These are phyloP conservation scores for Grosmannia serpens DNA, from an alignment of 2,329 filamentous ascomycete genomes.

Conservation along the genomic window DNA sequence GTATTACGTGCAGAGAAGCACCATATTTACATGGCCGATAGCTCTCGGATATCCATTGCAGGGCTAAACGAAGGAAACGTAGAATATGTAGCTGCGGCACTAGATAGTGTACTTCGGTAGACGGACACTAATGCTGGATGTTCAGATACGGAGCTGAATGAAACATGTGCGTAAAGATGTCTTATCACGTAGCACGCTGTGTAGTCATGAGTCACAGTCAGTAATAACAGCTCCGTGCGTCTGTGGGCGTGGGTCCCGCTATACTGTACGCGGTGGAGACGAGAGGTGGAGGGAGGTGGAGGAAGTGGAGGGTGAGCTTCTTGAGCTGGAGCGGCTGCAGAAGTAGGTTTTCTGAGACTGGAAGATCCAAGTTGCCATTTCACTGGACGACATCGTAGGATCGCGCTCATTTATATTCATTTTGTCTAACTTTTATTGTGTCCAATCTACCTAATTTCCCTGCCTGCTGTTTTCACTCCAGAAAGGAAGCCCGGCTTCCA, in stretches of 20 bases:
- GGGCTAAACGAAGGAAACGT: neutral
- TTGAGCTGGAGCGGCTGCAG: no score
- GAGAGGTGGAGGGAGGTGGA: neutral
- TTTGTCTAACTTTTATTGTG: neutral
- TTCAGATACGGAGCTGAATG: no score
- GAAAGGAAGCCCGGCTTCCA: conserved; percentile 3
- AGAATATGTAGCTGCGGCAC: neutral
- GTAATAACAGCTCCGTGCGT: neutral
- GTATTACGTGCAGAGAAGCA: neutral
- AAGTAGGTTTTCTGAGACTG: no score
- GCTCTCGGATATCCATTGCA: neutral
- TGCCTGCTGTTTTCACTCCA: conserved; percentile 3
- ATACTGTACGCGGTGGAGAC: neutral
- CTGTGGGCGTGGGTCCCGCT: neutral
- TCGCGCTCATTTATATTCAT: no score
- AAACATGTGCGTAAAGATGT: no score
- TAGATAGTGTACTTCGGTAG: neutral
- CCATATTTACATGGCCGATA: neutral
- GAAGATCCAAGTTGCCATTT: no score
- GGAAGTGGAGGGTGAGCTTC: no score
- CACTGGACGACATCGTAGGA: no score
- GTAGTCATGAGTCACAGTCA: no score
- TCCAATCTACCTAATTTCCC: neutral
- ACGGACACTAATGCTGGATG: neutral
- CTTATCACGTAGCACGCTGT: no score